A percentile compares a stretch with the other conserved stretches of the same genome.
Evolutionary conservation across 2,329 filamentous ascomycete genomes (phyloP).

Genomic region (Dryadomyces sulphureus): DNA sequence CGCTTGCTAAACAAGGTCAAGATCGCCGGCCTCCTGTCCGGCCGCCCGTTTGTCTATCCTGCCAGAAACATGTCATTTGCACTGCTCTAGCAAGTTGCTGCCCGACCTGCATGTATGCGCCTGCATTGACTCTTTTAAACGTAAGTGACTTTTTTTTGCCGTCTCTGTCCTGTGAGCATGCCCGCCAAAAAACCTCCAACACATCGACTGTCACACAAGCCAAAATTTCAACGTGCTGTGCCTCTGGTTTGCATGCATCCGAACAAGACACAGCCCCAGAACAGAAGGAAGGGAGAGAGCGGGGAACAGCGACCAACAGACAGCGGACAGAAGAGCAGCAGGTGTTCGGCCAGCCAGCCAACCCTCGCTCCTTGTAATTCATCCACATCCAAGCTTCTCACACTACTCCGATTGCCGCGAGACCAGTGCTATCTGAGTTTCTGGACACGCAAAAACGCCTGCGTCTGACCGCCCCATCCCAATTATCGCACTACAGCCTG

Average conservation of each 20-base stretch:
- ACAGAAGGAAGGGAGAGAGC: background rate
- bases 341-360: no score
- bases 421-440: no score
- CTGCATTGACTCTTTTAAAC: no score
- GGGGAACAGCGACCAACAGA: background rate
- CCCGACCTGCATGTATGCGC: no score
- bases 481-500: background rate
- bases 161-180: background rate
- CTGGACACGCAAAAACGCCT: background rate
- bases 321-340: background rate
- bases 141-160: background rate
- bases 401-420: no score
- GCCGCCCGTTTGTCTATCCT: background rate
- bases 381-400: no score
- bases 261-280: background rate
- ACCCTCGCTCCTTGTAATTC: no score
- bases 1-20: slow-evolving; percentile 6
- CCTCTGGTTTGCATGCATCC: background rate
- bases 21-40: slow-evolving; percentile 8
- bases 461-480: background rate
- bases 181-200: background rate
- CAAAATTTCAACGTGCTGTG: background rate
- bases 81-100: background rate
- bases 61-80: background rate
- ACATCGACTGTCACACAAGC: background rate